Evolutionary conservation across 129 eudicot species (phyloP).

Genomic region (Mikania micrantha): DNA sequence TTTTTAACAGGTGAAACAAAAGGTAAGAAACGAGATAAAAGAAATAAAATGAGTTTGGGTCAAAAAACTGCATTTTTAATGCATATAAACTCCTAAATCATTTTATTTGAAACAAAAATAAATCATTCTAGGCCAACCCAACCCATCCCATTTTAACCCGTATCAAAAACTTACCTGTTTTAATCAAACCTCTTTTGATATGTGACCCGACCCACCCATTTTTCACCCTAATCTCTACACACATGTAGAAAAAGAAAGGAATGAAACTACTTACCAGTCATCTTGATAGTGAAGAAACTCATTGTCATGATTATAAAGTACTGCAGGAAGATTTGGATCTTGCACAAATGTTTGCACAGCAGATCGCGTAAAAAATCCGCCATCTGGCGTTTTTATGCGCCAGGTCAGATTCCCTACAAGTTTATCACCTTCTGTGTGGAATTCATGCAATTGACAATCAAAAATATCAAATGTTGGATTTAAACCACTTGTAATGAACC

Average conservation of each 20-base stretch:
- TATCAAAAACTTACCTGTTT: not conserved
- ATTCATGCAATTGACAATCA: conserved; percentile 91
- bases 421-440: conserved; percentile 56
- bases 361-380: conserved; percentile 78
- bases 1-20: not conserved
- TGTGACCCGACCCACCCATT: not conserved
- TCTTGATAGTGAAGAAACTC: conserved; percentile 97
- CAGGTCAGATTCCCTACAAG: conserved; percentile 78
- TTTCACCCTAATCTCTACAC: not conserved
- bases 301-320: conserved; percentile 84
- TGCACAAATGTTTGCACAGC: conserved; percentile 83
- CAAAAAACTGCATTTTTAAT: not conserved
- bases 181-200: not conserved
- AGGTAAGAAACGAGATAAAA: not conserved
- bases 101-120: not conserved
- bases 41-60: not conserved
- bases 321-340: conserved; percentile 77
- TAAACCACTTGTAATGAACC: conserved; percentile 84
- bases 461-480: conserved; percentile 87
- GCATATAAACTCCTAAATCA: not conserved
- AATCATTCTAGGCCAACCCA: not conserved
- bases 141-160: not conserved
- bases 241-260: not conserved
- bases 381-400: conserved; percentile 79
- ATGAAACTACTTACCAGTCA: conserved; percentile 39